Evolutionary conservation across 2,329 filamentous ascomycete species (phyloP).

Genomic region (Cladobotryum mycophilum): DNA sequence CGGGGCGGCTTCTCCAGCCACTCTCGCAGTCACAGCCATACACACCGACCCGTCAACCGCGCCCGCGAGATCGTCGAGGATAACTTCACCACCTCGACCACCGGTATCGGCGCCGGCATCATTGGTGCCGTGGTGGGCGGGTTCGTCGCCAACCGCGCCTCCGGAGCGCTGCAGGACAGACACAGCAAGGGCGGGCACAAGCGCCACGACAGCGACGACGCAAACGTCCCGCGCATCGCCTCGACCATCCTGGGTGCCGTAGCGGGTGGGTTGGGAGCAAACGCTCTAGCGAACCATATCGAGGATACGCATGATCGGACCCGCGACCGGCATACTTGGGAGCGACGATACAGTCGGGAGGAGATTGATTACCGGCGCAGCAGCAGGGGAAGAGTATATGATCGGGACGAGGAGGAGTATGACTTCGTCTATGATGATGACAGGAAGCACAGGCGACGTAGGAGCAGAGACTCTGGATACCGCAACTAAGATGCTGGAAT

Average conservation of each 20-base stretch:
- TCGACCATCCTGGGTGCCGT: conserved; percentile 49
- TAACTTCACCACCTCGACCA: conserved; percentile 42
- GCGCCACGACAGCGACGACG: conserved; percentile 22
- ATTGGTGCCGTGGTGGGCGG: conserved; percentile 50
- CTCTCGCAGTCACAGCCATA: conserved; percentile 11
- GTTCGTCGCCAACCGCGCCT: conserved; percentile 44
- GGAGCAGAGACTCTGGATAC: neutral
- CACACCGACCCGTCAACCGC: conserved; percentile 31
- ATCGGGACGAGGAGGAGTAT: conserved; percentile 8
- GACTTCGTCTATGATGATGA: neutral
- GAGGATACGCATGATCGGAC: conserved; percentile 32
- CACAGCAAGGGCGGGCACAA: conserved; percentile 16
- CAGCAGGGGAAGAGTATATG: neutral
- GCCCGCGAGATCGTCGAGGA: conserved; percentile 37
- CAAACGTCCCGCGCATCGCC: conserved; percentile 31
- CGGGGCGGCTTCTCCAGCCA: conserved; percentile 7
- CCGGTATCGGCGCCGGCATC: conserved; percentile 45
- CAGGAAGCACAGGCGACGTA: neutral
- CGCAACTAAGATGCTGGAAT: neutral
- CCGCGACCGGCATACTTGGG: conserved; percentile 28
- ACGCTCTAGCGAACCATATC: conserved; percentile 40
- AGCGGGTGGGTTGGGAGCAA: conserved; percentile 49
- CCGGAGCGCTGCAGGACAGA: conserved; percentile 33
- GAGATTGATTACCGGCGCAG: conserved; percentile 12
- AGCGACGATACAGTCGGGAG: conserved; percentile 25